phyloP scores from a whole-genome alignment of 768 basidiomycete genomes.

The Jaapia argillacea region DNA sequence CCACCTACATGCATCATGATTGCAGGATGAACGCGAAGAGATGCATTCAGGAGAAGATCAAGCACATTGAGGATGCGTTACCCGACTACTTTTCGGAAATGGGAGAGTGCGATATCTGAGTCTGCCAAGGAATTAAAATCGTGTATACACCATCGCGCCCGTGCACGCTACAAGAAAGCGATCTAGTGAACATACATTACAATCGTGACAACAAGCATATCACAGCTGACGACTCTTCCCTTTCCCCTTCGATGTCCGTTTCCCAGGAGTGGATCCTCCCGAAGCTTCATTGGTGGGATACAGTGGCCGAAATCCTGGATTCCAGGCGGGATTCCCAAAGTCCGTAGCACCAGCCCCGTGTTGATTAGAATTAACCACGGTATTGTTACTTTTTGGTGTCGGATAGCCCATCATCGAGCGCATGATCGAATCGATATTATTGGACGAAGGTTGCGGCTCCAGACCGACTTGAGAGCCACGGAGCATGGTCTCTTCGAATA shows the following conservation, averaged over 20 bases:
- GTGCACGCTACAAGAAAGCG: too few relatives aligned
- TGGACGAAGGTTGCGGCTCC: constrained; percentile 24
- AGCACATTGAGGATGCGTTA: constrained; percentile 44
- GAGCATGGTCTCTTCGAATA: constrained; percentile 28
- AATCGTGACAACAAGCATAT: too few relatives aligned
- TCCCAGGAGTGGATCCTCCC: too few relatives aligned
- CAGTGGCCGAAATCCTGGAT: too few relatives aligned
- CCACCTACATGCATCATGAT: constrained; percentile 74
- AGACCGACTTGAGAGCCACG: constrained; percentile 24
- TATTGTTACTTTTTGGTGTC: background rate
- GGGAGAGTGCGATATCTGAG: constrained; percentile 10
- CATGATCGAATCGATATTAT: constrained; percentile 31
- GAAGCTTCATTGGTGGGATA: too few relatives aligned
- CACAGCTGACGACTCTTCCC: too few relatives aligned
- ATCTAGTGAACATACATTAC: too few relatives aligned
- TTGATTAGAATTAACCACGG: background rate
- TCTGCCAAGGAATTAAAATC: too few relatives aligned
- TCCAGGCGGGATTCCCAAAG: too few relatives aligned
- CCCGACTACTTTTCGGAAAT: constrained; percentile 48
- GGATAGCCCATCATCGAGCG: constrained; percentile 24
- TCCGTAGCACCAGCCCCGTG: too few relatives aligned
- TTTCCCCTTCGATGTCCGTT: too few relatives aligned
- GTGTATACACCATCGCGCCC: too few relatives aligned
- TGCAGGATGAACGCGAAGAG: constrained; percentile 51
- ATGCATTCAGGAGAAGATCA: constrained; percentile 44